Percentiles rank a stretch among this genome's conserved stretches.
phyloP scores from a whole-genome alignment of 768 basidiomycete genomes.

The Hericium coralloides region DNA sequence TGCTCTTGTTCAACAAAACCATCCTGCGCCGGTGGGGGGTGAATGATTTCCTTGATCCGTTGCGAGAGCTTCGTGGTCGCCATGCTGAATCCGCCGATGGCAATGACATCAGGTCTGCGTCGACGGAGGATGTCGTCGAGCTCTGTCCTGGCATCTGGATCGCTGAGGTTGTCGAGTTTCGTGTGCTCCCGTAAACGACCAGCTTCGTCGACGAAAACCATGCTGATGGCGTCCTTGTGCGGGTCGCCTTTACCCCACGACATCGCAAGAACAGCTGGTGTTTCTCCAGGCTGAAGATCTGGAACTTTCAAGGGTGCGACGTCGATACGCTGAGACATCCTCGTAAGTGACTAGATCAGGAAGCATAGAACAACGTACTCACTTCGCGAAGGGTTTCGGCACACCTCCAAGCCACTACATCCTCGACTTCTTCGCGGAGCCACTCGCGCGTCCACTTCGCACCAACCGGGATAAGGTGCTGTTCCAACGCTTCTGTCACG shows the following conservation, averaged over 20 bases:
- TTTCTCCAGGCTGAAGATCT: slow-evolving; percentile 60
- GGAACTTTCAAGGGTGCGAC: slow-evolving; percentile 63
- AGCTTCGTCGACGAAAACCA: slow-evolving; percentile 80
- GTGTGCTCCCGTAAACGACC: slow-evolving; percentile 88
- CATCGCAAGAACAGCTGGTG: slow-evolving; percentile 74
- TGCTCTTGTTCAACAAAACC: slow-evolving; percentile 6
- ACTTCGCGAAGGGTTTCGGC: slow-evolving; percentile 65
- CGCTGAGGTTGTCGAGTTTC: slow-evolving; percentile 81
- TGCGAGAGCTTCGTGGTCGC: slow-evolving; percentile 65
- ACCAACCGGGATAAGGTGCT: slow-evolving; percentile 76
- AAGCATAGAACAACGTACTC: slow-evolving; percentile 16
- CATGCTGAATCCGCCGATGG: slow-evolving; percentile 81
- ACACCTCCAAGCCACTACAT: slow-evolving; percentile 62
- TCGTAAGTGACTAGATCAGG: too few species aligned
- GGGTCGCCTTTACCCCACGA: slow-evolving; percentile 97
- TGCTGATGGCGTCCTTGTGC: slow-evolving; percentile 77
- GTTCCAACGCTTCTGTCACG: slow-evolving; percentile 69
- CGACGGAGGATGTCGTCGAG: slow-evolving; percentile 78
- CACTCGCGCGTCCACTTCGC: slow-evolving; percentile 87
- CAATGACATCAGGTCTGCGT: slow-evolving; percentile 81
- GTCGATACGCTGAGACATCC: slow-evolving; percentile 57
- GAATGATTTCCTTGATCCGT: slow-evolving; percentile 51
- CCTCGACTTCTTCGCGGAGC: slow-evolving; percentile 85
- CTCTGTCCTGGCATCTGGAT: slow-evolving; percentile 56
- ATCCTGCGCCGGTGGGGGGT: slow-evolving; percentile 2